Conservation (phyloP, 2,329 filamentous ascomycete genomes). For the Fusarium albidum region DNA sequence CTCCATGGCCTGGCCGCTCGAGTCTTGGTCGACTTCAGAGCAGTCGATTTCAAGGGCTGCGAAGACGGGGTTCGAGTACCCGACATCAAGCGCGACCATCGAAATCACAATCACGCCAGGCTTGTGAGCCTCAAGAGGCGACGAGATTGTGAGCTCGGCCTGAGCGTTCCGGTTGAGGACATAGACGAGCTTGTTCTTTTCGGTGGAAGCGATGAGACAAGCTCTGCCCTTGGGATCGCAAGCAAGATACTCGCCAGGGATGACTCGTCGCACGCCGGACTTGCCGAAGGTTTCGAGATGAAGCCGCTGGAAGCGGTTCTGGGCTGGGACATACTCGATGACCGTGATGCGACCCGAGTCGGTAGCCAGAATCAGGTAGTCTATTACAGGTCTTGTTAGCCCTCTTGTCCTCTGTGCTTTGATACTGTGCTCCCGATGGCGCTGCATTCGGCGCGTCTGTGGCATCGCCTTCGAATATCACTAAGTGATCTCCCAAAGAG, state of each 20-base stretch:
- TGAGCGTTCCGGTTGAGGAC: constrained; percentile 95
- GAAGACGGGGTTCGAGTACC: constrained; percentile 97
- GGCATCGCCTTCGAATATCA: constrained; percentile 57
- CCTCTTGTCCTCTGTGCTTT: constrained; percentile 33
- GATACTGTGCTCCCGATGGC: constrained; percentile 34
- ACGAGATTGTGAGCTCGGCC: constrained; percentile 95
- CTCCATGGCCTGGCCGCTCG: constrained; percentile 80
- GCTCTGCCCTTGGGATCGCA: constrained; percentile 96
- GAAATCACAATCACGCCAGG: constrained; percentile 89
- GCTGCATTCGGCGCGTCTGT: constrained; percentile 32
- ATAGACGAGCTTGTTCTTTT: constrained; percentile 99
- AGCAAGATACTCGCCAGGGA: constrained; percentile 95
- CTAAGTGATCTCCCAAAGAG: constrained; percentile 68
- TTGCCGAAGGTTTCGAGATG: constrained; percentile 99
- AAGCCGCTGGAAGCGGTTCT: constrained; percentile 87
- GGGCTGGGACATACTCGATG: constrained; percentile 85
- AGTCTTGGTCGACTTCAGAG: constrained; percentile 88
- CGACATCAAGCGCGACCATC: constrained; percentile 88
- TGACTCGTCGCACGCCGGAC: constrained; percentile 89
- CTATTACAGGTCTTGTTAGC: constrained; percentile 58
- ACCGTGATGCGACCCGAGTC: constrained; percentile 96
- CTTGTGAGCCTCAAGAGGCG: constrained; percentile 94
- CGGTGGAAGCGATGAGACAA: constrained; percentile 89
- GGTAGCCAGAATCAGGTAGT: constrained; percentile 94
- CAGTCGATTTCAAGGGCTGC: constrained; percentile 95